A percentile compares a stretch with the other conserved stretches of the same genome.
Conservation (phyloP, 768 basidiomycete genomes). For the Cubamyces lactineus region DNA sequence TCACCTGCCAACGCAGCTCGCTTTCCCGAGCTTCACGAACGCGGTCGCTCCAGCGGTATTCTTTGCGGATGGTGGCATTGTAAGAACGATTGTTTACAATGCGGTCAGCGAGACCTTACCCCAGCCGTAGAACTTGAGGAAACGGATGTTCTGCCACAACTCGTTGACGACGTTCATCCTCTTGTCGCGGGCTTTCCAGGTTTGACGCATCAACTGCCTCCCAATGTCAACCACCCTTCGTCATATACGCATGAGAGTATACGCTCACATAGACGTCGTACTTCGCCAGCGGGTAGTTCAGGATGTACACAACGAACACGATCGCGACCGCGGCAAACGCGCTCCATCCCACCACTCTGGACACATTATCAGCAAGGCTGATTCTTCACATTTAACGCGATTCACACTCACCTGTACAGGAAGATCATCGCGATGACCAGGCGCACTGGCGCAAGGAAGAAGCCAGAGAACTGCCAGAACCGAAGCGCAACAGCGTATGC, state of each 20-base stretch:
- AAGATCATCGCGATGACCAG: slow-evolving; percentile 70
- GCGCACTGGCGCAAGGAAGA: slow-evolving; percentile 66
- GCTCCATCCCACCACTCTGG: slow-evolving; percentile 77
- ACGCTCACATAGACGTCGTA: slow-evolving; percentile 61
- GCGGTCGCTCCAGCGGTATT: slow-evolving; percentile 32
- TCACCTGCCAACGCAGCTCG: slow-evolving; percentile 71
- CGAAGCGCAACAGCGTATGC: slow-evolving; percentile 70
- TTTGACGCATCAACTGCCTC: slow-evolving; percentile 54
- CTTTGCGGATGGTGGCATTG: slow-evolving; percentile 9
- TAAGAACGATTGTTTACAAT: background rate
- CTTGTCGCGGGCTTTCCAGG: slow-evolving; percentile 66
- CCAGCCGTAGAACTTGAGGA: slow-evolving; percentile 79
- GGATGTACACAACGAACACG: slow-evolving; percentile 58
- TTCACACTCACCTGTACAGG: slow-evolving; percentile 61
- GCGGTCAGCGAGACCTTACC: slow-evolving; percentile 42
- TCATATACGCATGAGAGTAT: background rate
- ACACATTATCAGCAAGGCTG: slow-evolving; percentile 10
- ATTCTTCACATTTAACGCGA: background rate
- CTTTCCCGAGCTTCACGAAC: slow-evolving; percentile 51
- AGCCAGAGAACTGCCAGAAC: slow-evolving; percentile 71
- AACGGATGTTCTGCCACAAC: slow-evolving; percentile 72
- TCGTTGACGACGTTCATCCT: slow-evolving; percentile 78
- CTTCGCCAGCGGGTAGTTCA: slow-evolving; percentile 72
- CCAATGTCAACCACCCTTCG: background rate
- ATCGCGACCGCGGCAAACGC: slow-evolving; percentile 72